Evolutionary conservation across 2,329 filamentous ascomycete species (phyloP), one percentile per base, ranked within the genome.

Genomic region (Mariannaea sp.): DNA sequence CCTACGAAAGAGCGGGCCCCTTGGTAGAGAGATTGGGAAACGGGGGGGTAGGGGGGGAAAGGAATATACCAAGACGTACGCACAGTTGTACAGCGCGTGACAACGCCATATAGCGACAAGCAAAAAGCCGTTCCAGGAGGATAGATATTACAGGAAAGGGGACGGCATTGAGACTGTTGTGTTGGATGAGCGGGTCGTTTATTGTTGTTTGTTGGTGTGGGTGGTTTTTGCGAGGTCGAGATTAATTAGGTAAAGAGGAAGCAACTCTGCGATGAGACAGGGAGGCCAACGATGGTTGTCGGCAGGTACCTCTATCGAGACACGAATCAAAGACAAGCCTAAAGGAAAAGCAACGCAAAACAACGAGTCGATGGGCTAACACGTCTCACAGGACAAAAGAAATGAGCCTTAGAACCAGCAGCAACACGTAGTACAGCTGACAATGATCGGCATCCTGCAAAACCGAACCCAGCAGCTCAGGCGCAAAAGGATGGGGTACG

Each of bases 31-130:
- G 36, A 49, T 39, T 40, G 45, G 51, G 51, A 49, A 38, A 45
- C 40, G 45, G 39, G 45, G 33, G 45, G 47, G n/a, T n/a, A n/a
- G 39, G 33, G 42, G 20, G 39, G 51, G 40, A 35, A 46, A 49
- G 16, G 42, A 49, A 33, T 42, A 29, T 44, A 41, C 44, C 43
- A 39, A 19, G 39, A 54, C 51, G 51, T 54, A 54, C 51, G 42
- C 44, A 36, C 33, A 19, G 39, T 49, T 45, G 51, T 54, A 54
- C 51, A 38, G 46, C 39, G 40, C 45, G 51, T 49, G 51, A 49
- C 40, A 45, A 49, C 45, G 51, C 51, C 51, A 54, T 54, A 49
- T 35, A 54, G 45, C 45, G 40, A 40, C 40, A n/a, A 41, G 20
- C 32, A 41, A 35, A 41, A 35, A 27, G 20, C 33, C 41, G 45